These are phyloP conservation scores for Potentilla sterilis DNA, from an alignment of 306 rosid species.

Conservation along the genomic window DNA sequence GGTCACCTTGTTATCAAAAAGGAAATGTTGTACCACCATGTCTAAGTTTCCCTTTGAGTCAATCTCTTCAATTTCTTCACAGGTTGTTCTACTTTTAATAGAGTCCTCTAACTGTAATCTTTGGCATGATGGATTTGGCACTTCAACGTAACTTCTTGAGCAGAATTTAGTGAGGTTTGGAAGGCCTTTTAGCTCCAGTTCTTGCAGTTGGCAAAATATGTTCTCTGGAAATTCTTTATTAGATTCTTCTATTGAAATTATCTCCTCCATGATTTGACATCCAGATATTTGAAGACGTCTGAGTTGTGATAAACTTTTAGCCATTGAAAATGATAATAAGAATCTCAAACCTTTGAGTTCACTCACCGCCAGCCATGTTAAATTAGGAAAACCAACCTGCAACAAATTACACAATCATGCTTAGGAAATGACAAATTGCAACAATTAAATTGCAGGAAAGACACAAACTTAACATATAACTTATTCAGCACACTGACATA, in stretches of 20 bases:
- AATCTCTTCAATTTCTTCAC: too few species aligned
- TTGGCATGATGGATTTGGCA: neutral
- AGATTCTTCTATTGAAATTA: neutral
- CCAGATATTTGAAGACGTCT: constrained; percentile 25
- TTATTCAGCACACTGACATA: too few species aligned
- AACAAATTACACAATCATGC: neutral
- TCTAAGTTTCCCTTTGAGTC: too few species aligned
- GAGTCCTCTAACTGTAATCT: neutral
- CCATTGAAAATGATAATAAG: constrained; percentile 28
- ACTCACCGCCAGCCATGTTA: constrained; percentile 28
- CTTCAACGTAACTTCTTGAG: neutral
- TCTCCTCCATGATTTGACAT: constrained; percentile 30
- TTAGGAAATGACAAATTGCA: neutral
- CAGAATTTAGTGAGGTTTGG: constrained; percentile 12
- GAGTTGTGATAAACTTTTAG: constrained; percentile 25
- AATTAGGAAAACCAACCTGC: constrained; percentile 12
- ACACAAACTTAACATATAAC: too few species aligned
- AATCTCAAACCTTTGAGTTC: neutral
- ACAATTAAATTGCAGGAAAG: too few species aligned
- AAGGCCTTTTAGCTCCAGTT: neutral
- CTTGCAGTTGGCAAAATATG: neutral
- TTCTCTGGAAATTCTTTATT: neutral
- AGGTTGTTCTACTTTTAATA: too few species aligned
- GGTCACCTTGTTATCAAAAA: too few species aligned
- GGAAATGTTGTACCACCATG: too few species aligned